Conservation (phyloP, 1,284 basidiomycete species). For the Naganishia liquefaciens region DNA sequence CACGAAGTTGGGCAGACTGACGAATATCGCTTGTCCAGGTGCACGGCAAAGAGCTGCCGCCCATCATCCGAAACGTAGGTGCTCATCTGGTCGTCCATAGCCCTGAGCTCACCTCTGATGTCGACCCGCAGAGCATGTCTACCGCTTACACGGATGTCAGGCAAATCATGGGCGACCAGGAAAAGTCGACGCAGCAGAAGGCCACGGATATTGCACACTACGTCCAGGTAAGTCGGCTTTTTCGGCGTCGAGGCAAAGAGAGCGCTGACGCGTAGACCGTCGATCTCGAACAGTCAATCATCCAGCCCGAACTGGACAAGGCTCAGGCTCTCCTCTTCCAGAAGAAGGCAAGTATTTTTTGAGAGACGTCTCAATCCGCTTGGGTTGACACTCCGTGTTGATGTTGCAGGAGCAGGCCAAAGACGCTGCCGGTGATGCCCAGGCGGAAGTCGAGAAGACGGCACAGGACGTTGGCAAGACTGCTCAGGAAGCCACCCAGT, state of each 20-base stretch:
- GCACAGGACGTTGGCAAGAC: slow-evolving; percentile 3
- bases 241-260: not conserved
- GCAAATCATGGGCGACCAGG: slow-evolving; percentile 51
- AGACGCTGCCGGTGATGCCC: slow-evolving; percentile 3
- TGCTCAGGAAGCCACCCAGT: slow-evolving; percentile 12
- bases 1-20: not conserved
- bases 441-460: slow-evolving; percentile 3
- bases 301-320: slow-evolving; percentile 32
- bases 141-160: slow-evolving; percentile 49
- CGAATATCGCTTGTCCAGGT: not conserved
- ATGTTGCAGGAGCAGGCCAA: slow-evolving; percentile 3
- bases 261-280: not conserved
- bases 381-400: not conserved
- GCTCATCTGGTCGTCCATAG: not conserved
- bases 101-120: slow-evolving; percentile 19
- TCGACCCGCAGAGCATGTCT: slow-evolving; percentile 39
- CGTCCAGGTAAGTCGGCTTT: slow-evolving; percentile 42
- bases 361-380: not conserved
- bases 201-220: slow-evolving; percentile 52
- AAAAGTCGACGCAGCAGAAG: slow-evolving; percentile 50
- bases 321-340: slow-evolving; percentile 27
- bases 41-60: slow-evolving; percentile 49
- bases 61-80: slow-evolving; percentile 45
- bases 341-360: slow-evolving; percentile 21
- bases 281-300: slow-evolving; percentile 6